phyloP scores from a whole-genome alignment of 1,284 basidiomycete genomes.

The Cryptococcus floricola region DNA sequence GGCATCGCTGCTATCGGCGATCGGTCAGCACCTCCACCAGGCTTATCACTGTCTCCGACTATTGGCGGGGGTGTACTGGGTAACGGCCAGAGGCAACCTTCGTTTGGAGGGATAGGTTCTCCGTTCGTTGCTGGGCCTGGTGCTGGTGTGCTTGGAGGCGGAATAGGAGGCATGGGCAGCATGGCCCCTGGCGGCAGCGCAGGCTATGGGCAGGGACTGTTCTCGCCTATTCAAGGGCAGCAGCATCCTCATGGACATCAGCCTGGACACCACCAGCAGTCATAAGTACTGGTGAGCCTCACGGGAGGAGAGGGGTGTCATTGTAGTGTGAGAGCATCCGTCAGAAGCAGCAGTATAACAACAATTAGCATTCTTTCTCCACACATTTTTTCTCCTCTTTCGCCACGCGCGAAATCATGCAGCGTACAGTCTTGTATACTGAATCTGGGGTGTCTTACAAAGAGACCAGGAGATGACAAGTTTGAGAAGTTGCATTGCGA shows the following conservation, averaged over 20 bases:
- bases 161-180: constrained; percentile 1
- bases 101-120: constrained; percentile 12
- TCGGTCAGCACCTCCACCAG: constrained; percentile 8
- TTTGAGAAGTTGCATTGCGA: too few species aligned
- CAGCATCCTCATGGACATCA: constrained; percentile 12
- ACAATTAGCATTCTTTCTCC: too few species aligned
- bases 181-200: not conserved
- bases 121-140: not conserved
- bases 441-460: not conserved
- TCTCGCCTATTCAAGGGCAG: constrained; percentile 14
- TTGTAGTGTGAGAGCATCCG: not conserved
- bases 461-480: too few species aligned
- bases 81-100: constrained; percentile 7
- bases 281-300: not conserved
- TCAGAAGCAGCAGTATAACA: too few species aligned
- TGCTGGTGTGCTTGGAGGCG: not conserved
- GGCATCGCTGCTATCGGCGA: constrained; percentile 15
- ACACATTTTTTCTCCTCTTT: not conserved
- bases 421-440: not conserved
- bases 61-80: not conserved
- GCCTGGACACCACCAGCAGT: constrained; percentile 5
- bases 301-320: not conserved
- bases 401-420: not conserved
- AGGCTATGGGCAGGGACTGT: constrained; percentile 13
- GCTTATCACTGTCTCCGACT: constrained; percentile 3